These are phyloP conservation scores for Didymella exigua DNA, from an alignment of 2,329 filamentous ascomycete species.

Conservation along the genomic window DNA sequence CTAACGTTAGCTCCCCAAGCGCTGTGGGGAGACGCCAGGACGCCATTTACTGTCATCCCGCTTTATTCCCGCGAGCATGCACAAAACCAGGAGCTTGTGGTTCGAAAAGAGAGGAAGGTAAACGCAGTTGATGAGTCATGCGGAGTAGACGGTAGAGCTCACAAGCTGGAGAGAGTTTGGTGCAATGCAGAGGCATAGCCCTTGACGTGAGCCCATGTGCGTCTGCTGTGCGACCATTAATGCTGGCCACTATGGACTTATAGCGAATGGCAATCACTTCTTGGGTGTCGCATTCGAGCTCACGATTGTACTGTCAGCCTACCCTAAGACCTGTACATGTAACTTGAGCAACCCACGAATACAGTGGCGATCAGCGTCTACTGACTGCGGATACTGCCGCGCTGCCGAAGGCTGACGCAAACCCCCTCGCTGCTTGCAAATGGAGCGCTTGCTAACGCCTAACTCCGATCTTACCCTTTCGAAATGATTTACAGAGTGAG, in stretches of 20 bases:
- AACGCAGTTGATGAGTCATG: neutral
- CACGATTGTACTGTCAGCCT: neutral
- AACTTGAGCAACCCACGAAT: neutral
- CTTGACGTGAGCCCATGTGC: neutral
- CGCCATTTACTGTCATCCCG: neutral
- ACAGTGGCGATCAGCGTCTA: neutral
- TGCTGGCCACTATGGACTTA: neutral
- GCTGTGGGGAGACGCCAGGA: neutral
- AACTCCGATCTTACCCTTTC: neutral
- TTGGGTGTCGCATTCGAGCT: neutral
- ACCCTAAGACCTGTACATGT: neutral
- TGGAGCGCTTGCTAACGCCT: neutral
- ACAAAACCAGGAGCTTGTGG: neutral
- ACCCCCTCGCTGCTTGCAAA: neutral
- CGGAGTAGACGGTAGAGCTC: neutral
- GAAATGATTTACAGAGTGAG: no score
- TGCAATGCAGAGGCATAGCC: neutral
- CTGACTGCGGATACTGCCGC: conserved; percentile 6
- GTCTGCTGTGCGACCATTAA: neutral
- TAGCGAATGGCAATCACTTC: neutral
- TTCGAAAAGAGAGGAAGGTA: neutral
- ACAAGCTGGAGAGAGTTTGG: neutral
- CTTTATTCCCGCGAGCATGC: neutral
- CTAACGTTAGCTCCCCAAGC: conserved; percentile 2
- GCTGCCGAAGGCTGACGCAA: neutral